Base-by-base conservation (phyloP, 108 stramenopile species). In the Cyclotella cryptica region DNA sequence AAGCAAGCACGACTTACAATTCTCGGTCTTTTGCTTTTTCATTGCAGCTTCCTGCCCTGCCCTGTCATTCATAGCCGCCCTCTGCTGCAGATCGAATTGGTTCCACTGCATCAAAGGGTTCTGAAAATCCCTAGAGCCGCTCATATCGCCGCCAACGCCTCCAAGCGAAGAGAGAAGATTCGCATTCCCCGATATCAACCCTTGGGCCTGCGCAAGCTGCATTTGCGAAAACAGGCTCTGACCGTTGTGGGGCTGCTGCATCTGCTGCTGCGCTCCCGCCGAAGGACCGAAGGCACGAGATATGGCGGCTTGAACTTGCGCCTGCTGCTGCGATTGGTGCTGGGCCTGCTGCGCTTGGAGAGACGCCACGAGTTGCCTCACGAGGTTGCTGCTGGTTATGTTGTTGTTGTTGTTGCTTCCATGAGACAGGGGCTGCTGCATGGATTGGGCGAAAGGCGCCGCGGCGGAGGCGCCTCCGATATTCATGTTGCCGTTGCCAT, bases 261-360 rank as follows among this genome's bases (percentile, higher is more conserved):
- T 29, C 51, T 15, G 44, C 43, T 57, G 64, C 42, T 27, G 47
- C 13, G 64, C 22, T 42, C 39, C 70, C 63, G 43, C 78, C 64
- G 35, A 18, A 10, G 79, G 49, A 41, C 79, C 72, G 69, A 78
- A 78, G 22, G 69, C 77, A 54, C 77, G 69, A 18, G 69, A 54
- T 8, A 78, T 52, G 19, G 77, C 77, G 41, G 69, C 69, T 66
- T 76, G 75, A 52, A 76, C 75, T 68, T 76, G 75, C 22, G 66
- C 75, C 46, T 80, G 79, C 44, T 62, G 72, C 49, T 80, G 78
- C 0, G 71, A 60, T 27, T 79, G 78, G 27, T 71, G 72, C 44
- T 73, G 79, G 0, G 64, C 72, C 58, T 80, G 79, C 19, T 80
- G 79, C 7, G 72, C 72, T 45, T 74, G 72, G 67, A 80, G 72